These are phyloP conservation scores for Magnusiomyces sp. DNA, from an alignment of 1,139 yeast species.

Conservation along the genomic window DNA sequence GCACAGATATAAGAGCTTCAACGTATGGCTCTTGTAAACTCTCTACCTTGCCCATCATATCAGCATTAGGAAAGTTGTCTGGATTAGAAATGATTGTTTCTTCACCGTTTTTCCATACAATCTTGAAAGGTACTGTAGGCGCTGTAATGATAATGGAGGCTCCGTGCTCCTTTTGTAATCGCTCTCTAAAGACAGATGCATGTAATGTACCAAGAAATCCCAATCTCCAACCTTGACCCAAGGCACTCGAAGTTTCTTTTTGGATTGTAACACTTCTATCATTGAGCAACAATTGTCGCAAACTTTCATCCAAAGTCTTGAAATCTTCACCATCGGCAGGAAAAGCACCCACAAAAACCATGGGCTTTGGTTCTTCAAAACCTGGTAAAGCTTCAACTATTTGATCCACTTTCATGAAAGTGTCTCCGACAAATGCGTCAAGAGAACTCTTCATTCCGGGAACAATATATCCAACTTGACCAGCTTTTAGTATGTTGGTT, in stretches of 20 bases:
- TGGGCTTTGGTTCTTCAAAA: conserved; percentile 92
- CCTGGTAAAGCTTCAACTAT: conserved; percentile 79
- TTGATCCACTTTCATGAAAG: conserved; percentile 63
- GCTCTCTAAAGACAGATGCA: conserved; percentile 88
- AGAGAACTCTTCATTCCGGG: conserved; percentile 87
- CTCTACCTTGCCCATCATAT: conserved; percentile 38
- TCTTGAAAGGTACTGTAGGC: conserved; percentile 89
- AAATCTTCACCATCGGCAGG: conserved; percentile 95
- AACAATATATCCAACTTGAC: conserved; percentile 89
- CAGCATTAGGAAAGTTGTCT: conserved; percentile 73
- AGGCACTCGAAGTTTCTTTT: conserved; percentile 85
- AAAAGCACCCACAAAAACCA: conserved; percentile 97
- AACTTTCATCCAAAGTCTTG: conserved; percentile 79
- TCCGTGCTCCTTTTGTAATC: conserved; percentile 89
- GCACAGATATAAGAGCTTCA: conserved; percentile 83
- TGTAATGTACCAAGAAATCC: conserved; percentile 93
- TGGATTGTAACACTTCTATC: conserved; percentile 87
- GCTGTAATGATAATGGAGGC: conserved; percentile 87
- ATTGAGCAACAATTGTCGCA: conserved; percentile 78
- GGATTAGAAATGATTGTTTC: conserved; percentile 75
- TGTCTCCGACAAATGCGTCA: conserved; percentile 90
- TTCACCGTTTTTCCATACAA: conserved; percentile 53
- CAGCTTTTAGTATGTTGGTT: conserved; percentile 60
- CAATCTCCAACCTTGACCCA: conserved; percentile 96
- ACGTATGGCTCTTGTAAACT: conserved; percentile 81